phyloP scores from a whole-genome alignment of 148 eudicot genomes.

The Amaranthus hypochondriacus region DNA sequence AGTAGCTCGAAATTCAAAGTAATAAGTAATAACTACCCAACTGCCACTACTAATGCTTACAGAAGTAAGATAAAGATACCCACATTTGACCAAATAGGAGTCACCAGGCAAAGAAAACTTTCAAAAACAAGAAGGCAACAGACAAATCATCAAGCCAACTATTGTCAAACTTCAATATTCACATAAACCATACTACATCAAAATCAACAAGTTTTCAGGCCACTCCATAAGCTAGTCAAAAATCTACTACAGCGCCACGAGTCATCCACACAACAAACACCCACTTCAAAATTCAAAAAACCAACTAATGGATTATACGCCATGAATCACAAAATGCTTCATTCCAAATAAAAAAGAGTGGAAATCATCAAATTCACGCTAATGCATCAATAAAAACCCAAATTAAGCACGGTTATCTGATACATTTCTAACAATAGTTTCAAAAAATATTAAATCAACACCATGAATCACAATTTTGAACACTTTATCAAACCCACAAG shows the following conservation, averaged over 20 bases:
- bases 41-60: slow-evolving; percentile 4
- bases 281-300: slow-evolving; percentile 1
- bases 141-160: slow-evolving; percentile 17
- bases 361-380: neutral
- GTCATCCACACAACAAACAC: neutral
- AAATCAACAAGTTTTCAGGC: slow-evolving; percentile 13
- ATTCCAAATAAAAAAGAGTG: neutral
- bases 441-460: neutral
- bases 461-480: neutral
- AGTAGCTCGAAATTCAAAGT: slow-evolving; percentile 13
- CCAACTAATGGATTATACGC: neutral
- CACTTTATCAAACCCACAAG: neutral
- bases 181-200: slow-evolving; percentile 26
- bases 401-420: slow-evolving; percentile 2
- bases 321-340: slow-evolving; percentile 1
- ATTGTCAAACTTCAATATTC: slow-evolving; percentile 22
- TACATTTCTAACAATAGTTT: neutral
- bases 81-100: slow-evolving; percentile 18
- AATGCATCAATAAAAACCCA: neutral
- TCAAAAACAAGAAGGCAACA: slow-evolving; percentile 1
- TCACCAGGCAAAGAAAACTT: slow-evolving; percentile 17
- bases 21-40: slow-evolving; percentile 18
- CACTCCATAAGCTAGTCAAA: slow-evolving; percentile 8
- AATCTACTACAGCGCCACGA: slow-evolving; percentile 15
- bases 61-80: slow-evolving; percentile 19